Conservation (phyloP, 2,329 filamentous ascomycete genomes). For the Colletotrichum sansevieriae region DNA sequence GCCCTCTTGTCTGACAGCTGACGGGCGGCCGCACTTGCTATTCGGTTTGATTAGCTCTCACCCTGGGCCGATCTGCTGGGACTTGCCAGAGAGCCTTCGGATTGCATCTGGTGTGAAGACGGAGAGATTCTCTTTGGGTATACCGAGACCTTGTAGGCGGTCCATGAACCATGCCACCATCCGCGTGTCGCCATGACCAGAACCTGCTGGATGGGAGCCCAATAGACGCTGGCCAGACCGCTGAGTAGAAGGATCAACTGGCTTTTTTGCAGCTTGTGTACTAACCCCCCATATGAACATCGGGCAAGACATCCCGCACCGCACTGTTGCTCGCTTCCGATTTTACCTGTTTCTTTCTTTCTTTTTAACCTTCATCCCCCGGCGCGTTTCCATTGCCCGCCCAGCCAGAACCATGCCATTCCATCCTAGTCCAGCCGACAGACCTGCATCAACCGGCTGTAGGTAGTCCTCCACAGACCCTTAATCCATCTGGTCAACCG, state of each 20-base stretch:
- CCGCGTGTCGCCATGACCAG: no score
- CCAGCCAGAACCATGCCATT: not conserved
- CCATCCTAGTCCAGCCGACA: not conserved
- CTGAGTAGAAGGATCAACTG: not conserved
- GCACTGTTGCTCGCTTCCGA: constrained; percentile 1
- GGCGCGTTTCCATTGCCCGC: not conserved
- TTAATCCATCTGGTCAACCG: constrained; percentile 53
- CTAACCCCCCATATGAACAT: constrained; percentile 5
- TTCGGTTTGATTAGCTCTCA: not conserved
- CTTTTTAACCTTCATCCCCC: not conserved
- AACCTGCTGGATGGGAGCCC: not conserved
- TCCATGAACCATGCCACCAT: no score
- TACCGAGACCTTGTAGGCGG: no score
- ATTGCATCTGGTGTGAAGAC: not conserved
- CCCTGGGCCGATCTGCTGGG: not conserved
- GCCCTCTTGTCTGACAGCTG: no score
- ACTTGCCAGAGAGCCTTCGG: not conserved
- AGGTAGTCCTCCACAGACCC: not conserved
- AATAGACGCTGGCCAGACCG: not conserved
- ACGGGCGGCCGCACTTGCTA: not conserved
- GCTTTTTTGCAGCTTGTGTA: not conserved
- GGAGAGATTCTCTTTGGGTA: not conserved
- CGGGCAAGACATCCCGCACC: not conserved
- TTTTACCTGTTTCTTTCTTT: constrained; percentile 7
- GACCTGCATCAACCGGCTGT: not conserved